These are phyloP conservation scores for Fraxinus nigra DNA, from an alignment of 305 asterid species.

Conservation along the genomic window DNA sequence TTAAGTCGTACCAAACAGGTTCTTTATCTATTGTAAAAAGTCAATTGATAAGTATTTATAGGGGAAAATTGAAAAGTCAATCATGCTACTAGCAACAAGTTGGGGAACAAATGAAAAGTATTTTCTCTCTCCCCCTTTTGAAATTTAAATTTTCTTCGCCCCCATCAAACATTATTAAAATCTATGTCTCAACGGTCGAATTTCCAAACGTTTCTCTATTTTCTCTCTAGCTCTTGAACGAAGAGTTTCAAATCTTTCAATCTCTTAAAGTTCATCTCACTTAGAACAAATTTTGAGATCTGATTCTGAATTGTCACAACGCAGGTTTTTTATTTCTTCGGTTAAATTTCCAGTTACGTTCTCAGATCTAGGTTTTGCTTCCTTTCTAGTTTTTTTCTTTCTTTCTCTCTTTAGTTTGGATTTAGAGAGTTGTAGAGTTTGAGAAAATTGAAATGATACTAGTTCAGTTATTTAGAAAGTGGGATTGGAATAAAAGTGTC, in stretches of 20 bases:
- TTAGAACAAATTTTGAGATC: slow-evolving; percentile 11
- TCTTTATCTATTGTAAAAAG: background rate
- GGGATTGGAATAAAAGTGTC: background rate
- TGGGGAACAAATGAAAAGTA: background rate
- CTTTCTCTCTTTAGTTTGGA: background rate
- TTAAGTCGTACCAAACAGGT: no score
- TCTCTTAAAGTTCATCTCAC: slow-evolving; percentile 12
- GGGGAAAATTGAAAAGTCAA: background rate
- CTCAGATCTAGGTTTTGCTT: slow-evolving; percentile 18
- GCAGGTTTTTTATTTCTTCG: slow-evolving; percentile 15
- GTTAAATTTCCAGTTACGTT: slow-evolving; percentile 28
- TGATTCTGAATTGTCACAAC: slow-evolving; percentile 16
- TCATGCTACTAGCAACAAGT: background rate
- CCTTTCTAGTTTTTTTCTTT: background rate
- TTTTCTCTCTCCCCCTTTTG: background rate
- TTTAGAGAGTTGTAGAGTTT: background rate
- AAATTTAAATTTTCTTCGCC: background rate
- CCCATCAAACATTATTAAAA: background rate
- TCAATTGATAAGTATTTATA: background rate
- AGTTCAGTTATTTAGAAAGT: background rate
- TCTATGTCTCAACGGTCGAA: slow-evolving; percentile 37
- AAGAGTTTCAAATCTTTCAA: background rate
- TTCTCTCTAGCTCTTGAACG: slow-evolving; percentile 25
- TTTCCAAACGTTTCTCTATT: slow-evolving; percentile 18
- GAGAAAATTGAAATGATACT: background rate